Evolutionary conservation across 768 basidiomycete genomes (phyloP).

Genomic region (Dacryopinax primogenitus): DNA sequence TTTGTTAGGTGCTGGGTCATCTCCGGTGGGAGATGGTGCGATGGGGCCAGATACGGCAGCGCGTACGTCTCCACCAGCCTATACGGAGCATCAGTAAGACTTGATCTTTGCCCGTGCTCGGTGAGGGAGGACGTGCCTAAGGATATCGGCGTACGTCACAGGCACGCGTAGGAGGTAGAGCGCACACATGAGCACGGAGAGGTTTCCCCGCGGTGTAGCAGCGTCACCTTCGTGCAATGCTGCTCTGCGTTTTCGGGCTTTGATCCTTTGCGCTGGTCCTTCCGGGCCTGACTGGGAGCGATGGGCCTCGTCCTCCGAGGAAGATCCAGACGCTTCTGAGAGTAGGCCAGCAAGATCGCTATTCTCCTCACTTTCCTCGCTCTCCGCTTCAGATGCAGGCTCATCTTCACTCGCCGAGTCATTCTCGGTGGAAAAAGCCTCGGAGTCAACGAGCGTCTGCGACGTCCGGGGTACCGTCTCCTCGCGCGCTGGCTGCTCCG

Average conservation of each 20-base stretch:
- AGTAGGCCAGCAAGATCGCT: conserved; percentile 21
- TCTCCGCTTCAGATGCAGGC: neutral
- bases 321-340: conserved; percentile 14
- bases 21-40: conserved; percentile 44
- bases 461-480: neutral
- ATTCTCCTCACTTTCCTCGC: conserved; percentile 18
- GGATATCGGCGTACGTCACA: conserved; percentile 59
- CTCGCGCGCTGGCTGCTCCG: conserved; percentile 8
- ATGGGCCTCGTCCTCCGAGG: conserved; percentile 13
- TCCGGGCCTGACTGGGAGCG: neutral
- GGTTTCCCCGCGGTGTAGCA: conserved; percentile 34
- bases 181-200: conserved; percentile 59
- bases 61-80: conserved; percentile 64
- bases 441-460: conserved; percentile 16
- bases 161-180: conserved; percentile 75
- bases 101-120: no score
- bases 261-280: conserved; percentile 6
- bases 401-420: conserved; percentile 13
- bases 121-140: conserved; percentile 42
- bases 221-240: conserved; percentile 15
- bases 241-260: neutral
- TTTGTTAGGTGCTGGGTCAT: conserved; percentile 63
- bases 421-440: conserved; percentile 19
- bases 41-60: conserved; percentile 68
- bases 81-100: neutral